Evolutionary conservation across 116 monocot species (phyloP).

Genomic region (Posidonia oceanica): DNA sequence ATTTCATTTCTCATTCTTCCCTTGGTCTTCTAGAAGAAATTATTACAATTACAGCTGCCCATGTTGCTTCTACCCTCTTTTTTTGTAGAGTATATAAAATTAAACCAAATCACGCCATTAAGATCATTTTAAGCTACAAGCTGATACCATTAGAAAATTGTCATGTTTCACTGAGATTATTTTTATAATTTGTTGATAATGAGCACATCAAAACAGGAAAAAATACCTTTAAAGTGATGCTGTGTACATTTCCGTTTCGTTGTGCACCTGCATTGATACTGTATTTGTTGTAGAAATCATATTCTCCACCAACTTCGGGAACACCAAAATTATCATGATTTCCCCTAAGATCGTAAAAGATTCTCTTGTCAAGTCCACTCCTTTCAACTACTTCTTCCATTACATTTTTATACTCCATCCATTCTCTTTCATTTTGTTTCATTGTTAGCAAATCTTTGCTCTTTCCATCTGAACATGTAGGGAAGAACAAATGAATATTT

Average conservation of each 20-base stretch:
- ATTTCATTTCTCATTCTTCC: too few species aligned
- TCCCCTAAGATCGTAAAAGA: slow-evolving; percentile 93
- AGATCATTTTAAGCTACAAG: too few species aligned
- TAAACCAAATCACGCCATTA: too few species aligned
- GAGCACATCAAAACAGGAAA: neutral
- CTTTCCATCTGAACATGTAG: slow-evolving; percentile 71
- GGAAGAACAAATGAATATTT: neutral
- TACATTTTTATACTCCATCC: slow-evolving; percentile 69
- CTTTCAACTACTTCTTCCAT: slow-evolving; percentile 42
- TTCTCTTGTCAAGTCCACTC: slow-evolving; percentile 58
- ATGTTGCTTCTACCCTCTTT: too few species aligned
- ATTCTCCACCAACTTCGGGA: slow-evolving; percentile 37
- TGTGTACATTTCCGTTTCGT: slow-evolving; percentile 50
- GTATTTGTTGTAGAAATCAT: slow-evolving; percentile 81
- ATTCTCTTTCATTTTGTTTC: slow-evolving; percentile 94
- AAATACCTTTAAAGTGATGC: slow-evolving; percentile 65
- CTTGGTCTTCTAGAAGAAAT: too few species aligned
- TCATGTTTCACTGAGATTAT: too few species aligned
- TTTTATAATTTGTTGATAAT: neutral
- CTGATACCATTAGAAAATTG: too few species aligned
- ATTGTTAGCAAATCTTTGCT: slow-evolving; percentile 91
- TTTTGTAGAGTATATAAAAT: too few species aligned
- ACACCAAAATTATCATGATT: slow-evolving; percentile 98
- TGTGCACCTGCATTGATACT: slow-evolving; percentile 57
- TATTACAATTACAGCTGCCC: too few species aligned